phyloP scores from a whole-genome alignment of 1,284 basidiomycete species.

The Sporisorium graminicola region DNA sequence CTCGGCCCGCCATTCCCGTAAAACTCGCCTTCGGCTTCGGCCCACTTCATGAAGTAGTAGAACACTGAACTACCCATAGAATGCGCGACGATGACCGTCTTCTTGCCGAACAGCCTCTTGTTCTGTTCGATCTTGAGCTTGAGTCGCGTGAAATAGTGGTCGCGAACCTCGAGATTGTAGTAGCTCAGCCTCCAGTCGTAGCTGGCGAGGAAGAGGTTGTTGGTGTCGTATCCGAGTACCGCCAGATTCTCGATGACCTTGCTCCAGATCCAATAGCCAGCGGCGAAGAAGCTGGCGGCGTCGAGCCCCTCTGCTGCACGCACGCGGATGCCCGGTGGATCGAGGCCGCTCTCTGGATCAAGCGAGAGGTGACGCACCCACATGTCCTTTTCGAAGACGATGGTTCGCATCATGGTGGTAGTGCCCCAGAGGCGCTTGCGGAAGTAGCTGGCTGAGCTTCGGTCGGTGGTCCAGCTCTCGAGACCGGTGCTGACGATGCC shows the following conservation, averaged over 20 bases:
- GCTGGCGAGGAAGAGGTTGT: constrained; percentile 65
- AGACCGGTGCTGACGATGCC: constrained; percentile 68
- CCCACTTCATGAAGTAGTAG: constrained; percentile 80
- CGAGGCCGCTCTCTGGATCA: constrained; percentile 88
- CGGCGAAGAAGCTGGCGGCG: constrained; percentile 88
- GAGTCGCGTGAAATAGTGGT: constrained; percentile 90
- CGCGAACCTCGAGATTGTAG: constrained; percentile 86
- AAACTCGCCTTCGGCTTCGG: constrained; percentile 79
- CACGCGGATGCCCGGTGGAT: constrained; percentile 88
- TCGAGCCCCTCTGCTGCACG: constrained; percentile 83
- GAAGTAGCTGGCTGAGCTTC: constrained; percentile 56
- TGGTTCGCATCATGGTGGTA: constrained; percentile 83
- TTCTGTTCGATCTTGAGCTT: constrained; percentile 88
- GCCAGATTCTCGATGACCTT: constrained; percentile 86
- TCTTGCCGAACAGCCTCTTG: constrained; percentile 79
- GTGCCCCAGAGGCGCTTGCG: constrained; percentile 67
- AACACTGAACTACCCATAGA: constrained; percentile 71
- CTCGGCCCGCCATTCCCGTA: constrained; percentile 86
- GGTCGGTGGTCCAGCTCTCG: constrained; percentile 66
- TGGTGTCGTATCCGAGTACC: constrained; percentile 66
- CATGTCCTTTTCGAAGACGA: constrained; percentile 83
- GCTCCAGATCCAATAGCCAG: constrained; percentile 91
- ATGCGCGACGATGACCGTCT: constrained; percentile 88
- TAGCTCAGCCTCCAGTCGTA: constrained; percentile 79
- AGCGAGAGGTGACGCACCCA: constrained; percentile 93